Conservation (phyloP, 2,329 filamentous ascomycete species). For the Penicillium sp. region DNA sequence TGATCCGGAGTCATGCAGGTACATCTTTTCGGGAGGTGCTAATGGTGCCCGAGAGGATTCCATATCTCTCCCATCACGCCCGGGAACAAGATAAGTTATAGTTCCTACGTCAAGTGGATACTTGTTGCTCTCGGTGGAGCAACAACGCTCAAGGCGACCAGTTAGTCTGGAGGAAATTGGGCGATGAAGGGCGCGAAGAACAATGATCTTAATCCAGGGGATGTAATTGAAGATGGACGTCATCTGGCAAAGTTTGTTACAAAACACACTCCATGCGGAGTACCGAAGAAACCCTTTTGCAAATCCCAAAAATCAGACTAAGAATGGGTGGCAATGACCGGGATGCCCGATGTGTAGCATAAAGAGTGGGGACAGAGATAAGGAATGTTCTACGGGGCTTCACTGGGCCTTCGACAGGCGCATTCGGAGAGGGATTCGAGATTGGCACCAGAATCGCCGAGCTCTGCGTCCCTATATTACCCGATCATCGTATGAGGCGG, state of each 20-base stretch:
- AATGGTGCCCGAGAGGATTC: too few species aligned
- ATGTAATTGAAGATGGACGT: too few species aligned
- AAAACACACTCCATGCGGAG: too few species aligned
- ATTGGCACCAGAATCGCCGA: slow-evolving; percentile 14
- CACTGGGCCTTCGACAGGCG: slow-evolving; percentile 2
- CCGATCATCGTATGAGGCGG: slow-evolving; percentile 13
- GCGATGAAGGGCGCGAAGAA: not conserved
- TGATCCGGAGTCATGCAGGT: slow-evolving; percentile 7
- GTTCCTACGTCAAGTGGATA: slow-evolving; percentile 7
- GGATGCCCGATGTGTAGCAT: not conserved
- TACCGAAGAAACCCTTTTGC: too few species aligned
- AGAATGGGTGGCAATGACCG: not conserved
- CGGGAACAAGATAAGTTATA: slow-evolving; percentile 5
- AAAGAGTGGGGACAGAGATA: slow-evolving; percentile 6
- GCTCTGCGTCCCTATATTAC: slow-evolving; percentile 18
- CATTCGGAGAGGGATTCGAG: too few species aligned
- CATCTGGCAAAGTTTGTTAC: too few species aligned
- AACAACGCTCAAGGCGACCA: too few species aligned
- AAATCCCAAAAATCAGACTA: too few species aligned
- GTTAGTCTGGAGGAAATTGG: too few species aligned
- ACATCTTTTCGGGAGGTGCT: not conserved
- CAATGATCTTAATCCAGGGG: too few species aligned
- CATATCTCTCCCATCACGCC: not conserved
- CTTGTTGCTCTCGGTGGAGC: slow-evolving; percentile 9
- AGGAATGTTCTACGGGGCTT: slow-evolving; percentile 12